A percentile compares a stretch with the other conserved stretches of the same genome.
phyloP scores from a whole-genome alignment of 2,329 filamentous ascomycete genomes.

The Penicillium sp. region DNA sequence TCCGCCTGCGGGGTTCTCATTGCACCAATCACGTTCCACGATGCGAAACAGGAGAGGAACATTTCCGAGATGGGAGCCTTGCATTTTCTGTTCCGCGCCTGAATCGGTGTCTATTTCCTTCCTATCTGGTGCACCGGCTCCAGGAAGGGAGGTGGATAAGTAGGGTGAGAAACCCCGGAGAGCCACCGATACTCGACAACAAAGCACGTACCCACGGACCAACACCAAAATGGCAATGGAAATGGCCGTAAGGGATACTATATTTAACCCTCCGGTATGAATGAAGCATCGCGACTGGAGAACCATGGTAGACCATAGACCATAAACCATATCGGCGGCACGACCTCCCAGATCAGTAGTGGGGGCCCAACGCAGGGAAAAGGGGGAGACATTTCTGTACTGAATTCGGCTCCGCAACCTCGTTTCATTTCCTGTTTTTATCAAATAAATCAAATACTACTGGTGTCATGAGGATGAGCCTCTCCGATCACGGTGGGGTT shows the following conservation, averaged over 20 bases:
- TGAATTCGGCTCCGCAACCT: background rate
- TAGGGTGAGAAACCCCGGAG: slow-evolving; percentile 1
- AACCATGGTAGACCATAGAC: slow-evolving; percentile 5
- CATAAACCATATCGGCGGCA: background rate
- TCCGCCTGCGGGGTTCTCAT: slow-evolving; percentile 26
- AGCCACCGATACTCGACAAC: slow-evolving; percentile 1
- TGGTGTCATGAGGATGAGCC: slow-evolving; percentile 15
- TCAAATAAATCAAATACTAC: background rate
- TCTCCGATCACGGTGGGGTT: slow-evolving; percentile 19
- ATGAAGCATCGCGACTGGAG: slow-evolving; percentile 1
- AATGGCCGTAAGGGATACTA: background rate
- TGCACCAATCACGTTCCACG: slow-evolving; percentile 23
- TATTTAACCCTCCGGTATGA: slow-evolving; percentile 2
- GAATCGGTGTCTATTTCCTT: slow-evolving; percentile 10
- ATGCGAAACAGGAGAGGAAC: slow-evolving; percentile 12
- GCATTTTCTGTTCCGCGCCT: slow-evolving; percentile 12
- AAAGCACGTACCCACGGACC: background rate
- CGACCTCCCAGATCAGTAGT: background rate
- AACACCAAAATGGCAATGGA: background rate
- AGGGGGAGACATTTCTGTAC: background rate
- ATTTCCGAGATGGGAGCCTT: slow-evolving; percentile 31
- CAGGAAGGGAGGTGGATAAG: background rate
- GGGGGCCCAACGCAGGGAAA: slow-evolving; percentile 3
- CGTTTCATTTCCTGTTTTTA: background rate
- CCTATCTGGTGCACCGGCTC: slow-evolving; percentile 10